Percentiles rank a stretch among this genome's conserved stretches.
phyloP scores from a whole-genome alignment of 2,329 filamentous ascomycete species.

The Fusarium coffeatum region DNA sequence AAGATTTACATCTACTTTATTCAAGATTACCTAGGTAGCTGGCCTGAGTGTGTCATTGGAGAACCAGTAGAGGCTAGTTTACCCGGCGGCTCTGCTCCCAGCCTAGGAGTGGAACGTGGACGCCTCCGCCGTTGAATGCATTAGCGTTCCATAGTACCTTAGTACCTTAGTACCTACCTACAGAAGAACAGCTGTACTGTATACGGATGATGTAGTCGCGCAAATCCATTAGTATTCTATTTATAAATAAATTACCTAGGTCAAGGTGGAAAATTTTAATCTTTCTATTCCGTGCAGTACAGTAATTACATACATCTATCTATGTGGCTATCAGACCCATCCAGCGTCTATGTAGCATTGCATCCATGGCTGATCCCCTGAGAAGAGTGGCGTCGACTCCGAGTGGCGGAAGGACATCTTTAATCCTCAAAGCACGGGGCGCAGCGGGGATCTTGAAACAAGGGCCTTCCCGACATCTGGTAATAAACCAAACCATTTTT shows the following conservation, averaged over 20 bases:
- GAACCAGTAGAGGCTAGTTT: conserved; percentile 6
- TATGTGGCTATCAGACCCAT: conserved; percentile 1
- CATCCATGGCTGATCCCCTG: conserved; percentile 1
- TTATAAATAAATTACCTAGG: neutral
- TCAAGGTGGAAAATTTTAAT: neutral
- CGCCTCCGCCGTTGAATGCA: neutral
- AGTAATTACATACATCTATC: neutral
- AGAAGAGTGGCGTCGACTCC: conserved; percentile 22
- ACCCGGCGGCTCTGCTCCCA: conserved; percentile 12
- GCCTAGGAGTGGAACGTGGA: neutral
- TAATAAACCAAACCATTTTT: conserved; percentile 13
- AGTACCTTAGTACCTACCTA: neutral
- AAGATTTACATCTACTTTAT: conserved; percentile 31
- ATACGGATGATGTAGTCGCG: neutral
- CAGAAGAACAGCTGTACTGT: neutral
- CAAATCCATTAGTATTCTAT: neutral
- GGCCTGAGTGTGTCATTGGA: conserved; percentile 21
- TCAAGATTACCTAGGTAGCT: conserved; percentile 35
- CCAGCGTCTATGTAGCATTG: conserved; percentile 28
- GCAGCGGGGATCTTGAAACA: conserved; percentile 33
- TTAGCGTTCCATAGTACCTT: too few relatives aligned
- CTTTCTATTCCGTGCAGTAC: neutral
- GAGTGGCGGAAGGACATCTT: conserved; percentile 37
- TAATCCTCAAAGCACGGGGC: conserved; percentile 23
- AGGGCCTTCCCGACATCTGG: conserved; percentile 27